phyloP scores from a whole-genome alignment of 1,139 yeast genomes.

The Geotrichum phurueaensis region DNA sequence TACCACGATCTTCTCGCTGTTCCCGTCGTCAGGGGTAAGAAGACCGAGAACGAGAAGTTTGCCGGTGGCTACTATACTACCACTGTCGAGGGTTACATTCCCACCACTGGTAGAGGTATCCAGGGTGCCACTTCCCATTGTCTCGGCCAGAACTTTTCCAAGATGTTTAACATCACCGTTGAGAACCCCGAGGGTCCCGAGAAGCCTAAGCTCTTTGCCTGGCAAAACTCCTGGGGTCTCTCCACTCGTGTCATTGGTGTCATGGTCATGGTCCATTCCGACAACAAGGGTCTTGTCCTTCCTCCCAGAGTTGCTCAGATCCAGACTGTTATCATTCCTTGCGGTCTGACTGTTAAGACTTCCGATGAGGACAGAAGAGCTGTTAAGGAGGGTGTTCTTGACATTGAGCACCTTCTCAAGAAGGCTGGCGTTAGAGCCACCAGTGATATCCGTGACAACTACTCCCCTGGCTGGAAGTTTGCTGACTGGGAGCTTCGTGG shows the following conservation, averaged over 20 bases:
- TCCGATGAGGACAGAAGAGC: slow-evolving; percentile 64
- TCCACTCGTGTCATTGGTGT: slow-evolving; percentile 99
- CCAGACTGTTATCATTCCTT: slow-evolving; percentile 91
- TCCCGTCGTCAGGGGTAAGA: slow-evolving; percentile 91
- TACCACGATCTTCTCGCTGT: slow-evolving; percentile 93
- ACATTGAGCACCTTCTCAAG: slow-evolving; percentile 54
- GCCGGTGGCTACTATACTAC: slow-evolving; percentile 98
- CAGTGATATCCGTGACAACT: slow-evolving; percentile 87
- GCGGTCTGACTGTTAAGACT: slow-evolving; percentile 87
- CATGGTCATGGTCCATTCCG: slow-evolving; percentile 98
- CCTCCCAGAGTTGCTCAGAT: slow-evolving; percentile 95
- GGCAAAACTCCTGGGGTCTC: slow-evolving; percentile 99
- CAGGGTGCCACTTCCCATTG: slow-evolving; percentile 99
- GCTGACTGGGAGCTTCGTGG: slow-evolving; percentile 97
- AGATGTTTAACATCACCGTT: slow-evolving; percentile 93
- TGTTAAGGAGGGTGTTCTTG: slow-evolving; percentile 63
- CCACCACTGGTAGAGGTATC: slow-evolving; percentile 98
- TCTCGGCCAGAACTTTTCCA: slow-evolving; percentile 95
- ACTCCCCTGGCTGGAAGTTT: slow-evolving; percentile 98
- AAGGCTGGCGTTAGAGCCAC: slow-evolving; percentile 55
- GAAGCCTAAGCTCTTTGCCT: slow-evolving; percentile 78
- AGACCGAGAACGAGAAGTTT: slow-evolving; percentile 95
- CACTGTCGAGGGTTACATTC: slow-evolving; percentile 93
- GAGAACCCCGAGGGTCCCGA: slow-evolving; percentile 80
- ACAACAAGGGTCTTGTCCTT: slow-evolving; percentile 93